A percentile compares a stretch with the other conserved stretches of the same genome.
These are phyloP conservation scores for Globisporangium perplexum DNA, from an alignment of 352 stramenopile species.

Conservation along the genomic window DNA sequence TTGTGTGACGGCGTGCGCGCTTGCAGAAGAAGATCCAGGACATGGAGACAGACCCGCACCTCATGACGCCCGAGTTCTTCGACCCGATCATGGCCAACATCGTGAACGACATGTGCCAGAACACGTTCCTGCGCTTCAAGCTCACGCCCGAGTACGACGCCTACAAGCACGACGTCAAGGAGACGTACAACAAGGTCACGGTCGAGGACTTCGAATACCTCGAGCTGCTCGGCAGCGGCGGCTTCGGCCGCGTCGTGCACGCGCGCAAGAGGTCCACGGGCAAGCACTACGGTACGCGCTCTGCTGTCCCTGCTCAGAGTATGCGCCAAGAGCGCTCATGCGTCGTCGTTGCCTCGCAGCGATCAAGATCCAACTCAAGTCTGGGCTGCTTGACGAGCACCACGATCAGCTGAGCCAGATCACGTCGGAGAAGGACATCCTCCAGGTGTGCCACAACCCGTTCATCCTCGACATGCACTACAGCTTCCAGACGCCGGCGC, in stretches of 20 bases:
- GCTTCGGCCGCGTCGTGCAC: constrained; percentile 88
- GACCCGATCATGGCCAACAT: constrained; percentile 63
- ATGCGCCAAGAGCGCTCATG: too few species aligned
- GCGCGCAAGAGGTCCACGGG: constrained; percentile 86
- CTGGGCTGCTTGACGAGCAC: constrained; percentile 80
- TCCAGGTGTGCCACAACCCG: constrained; percentile 84
- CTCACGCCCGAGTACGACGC: constrained; percentile 53
- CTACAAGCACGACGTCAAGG: constrained; percentile 77
- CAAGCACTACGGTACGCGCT: constrained; percentile 78
- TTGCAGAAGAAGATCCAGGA: constrained; percentile 55
- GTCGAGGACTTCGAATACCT: constrained; percentile 83
- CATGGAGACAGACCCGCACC: constrained; percentile 30
- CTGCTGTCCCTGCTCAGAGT: background rate
- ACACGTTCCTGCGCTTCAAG: constrained; percentile 81
- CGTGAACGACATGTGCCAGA: constrained; percentile 72
- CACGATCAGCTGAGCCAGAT: constrained; percentile 81
- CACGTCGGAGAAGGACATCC: constrained; percentile 86
- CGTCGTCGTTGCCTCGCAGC: constrained; percentile 19
- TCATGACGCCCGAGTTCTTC: constrained; percentile 64
- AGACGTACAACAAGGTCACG: constrained; percentile 86
- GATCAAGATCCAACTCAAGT: constrained; percentile 92
- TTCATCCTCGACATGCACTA: constrained; percentile 90
- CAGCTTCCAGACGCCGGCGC: constrained; percentile 81
- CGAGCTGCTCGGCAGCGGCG: constrained; percentile 84
- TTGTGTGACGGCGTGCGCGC: background rate